Base-by-base conservation (phyloP, 1,284 basidiomycete species). In the Pseudozyma thailandica region DNA sequence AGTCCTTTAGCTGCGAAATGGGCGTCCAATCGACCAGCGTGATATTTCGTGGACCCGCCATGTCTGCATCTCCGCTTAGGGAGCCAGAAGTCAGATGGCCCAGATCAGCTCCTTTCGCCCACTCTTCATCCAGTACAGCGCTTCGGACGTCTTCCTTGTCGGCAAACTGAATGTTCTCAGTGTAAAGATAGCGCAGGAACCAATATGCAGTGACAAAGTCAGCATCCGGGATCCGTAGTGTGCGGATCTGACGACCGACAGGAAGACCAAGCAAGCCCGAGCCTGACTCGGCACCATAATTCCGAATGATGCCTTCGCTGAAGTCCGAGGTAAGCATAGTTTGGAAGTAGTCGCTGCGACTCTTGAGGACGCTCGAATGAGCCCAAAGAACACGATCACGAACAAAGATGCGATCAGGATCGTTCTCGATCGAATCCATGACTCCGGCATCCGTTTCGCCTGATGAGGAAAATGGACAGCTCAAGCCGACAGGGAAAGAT, bases 141-240 rank as follows among this genome's bases (percentile, higher is more conserved):
- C 74, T 69, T 21, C 77, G 56, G 23, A 80, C 74, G n/a, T 81
- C 80, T 48, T 82, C 74, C 27, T 53, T 46, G 12, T 61, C 58
- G 7, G 72, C 58, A 44, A 80, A 85, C 3, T 77, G 66, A 28
- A 86, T 80, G 50, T 85, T 80, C 76, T 92, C 90, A 2, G 90
- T 89, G 77, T 92, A 93, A 35, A 91, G 88, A 83, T 88, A 92
- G 72, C 91, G 91, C 50, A 93, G 83, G 49, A 93, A 84, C 91
- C 91, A 92, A 80, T 92, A 92, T 4, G 91, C 87, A 0, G 91
- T 92, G 46, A 89, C 87, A 73, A 90, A 93, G 70, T 91, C 90
- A 8, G 90, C 90, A 81, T 93, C 91, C 73, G 92, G 90, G 10
- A 93, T 90, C 25, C 90, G 84, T 41, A 92, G 84, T 1, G 88